Percentiles rank a stretch among this genome's conserved stretches.
These are phyloP conservation scores for Puya raimondii DNA, from an alignment of 176 grass and related monocot genomes.

Conservation along the genomic window DNA sequence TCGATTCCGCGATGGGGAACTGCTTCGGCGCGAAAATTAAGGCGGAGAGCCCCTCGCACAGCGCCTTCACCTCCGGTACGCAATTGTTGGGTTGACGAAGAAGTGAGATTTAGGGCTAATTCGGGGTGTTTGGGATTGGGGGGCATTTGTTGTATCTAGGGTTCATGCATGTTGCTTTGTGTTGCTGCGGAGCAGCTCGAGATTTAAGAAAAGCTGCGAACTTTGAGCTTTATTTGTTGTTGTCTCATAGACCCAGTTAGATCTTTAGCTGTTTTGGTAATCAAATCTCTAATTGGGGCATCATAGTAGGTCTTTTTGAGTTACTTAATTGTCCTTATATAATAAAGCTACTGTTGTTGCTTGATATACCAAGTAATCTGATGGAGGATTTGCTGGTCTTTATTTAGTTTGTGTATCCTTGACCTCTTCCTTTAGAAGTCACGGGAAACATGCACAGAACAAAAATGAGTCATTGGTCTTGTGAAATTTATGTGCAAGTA, in stretches of 20 bases:
- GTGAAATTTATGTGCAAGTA: not conserved
- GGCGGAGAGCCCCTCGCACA: conserved; percentile 64
- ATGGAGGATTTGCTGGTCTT: not conserved
- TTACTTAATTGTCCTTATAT: too few relatives aligned
- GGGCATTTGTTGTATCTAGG: too few relatives aligned
- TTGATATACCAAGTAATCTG: not conserved
- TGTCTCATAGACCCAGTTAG: too few relatives aligned
- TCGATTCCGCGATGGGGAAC: conserved; percentile 44
- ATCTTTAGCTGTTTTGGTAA: too few relatives aligned
- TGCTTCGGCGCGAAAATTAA: conserved; percentile 52
- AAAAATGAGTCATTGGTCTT: not conserved
- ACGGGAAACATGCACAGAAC: not conserved
- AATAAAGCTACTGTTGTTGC: too few relatives aligned
- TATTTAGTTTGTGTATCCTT: not conserved
- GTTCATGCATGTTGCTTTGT: too few relatives aligned
- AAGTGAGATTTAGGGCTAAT: not conserved
- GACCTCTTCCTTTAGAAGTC: not conserved
- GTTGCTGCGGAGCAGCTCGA: too few relatives aligned
- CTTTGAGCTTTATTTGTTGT: too few relatives aligned
- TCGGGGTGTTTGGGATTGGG: not conserved
- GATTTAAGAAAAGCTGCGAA: too few relatives aligned
- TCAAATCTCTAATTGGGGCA: too few relatives aligned
- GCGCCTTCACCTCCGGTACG: conserved; percentile 46
- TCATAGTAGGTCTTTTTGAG: too few relatives aligned
- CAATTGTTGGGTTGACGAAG: not conserved